Evolutionary conservation across 192 early-diverging fungal genomes (phyloP).

Genomic region (Chytriomyces confervae): DNA sequence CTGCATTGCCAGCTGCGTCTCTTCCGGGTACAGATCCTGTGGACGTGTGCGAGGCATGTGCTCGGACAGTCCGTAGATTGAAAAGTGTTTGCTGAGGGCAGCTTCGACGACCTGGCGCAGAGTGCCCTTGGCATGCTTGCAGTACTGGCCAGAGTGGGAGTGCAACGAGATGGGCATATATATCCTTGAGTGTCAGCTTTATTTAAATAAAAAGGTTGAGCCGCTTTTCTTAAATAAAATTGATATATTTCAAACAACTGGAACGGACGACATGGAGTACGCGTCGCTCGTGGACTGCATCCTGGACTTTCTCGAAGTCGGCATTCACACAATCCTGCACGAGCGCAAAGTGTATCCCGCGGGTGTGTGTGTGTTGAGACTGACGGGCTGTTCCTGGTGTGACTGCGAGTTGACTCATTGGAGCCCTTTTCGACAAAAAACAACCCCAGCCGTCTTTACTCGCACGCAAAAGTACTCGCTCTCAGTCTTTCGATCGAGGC

Average conservation of each 20-base stretch:
- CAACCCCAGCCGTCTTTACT: constrained; percentile 49
- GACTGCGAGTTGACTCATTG: too few relatives aligned
- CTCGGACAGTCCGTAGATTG: constrained; percentile 83
- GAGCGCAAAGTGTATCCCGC: constrained; percentile 49
- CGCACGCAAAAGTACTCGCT: constrained; percentile 39
- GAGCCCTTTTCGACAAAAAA: too few relatives aligned
- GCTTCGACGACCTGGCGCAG: constrained; percentile 80
- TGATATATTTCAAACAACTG: too few relatives aligned
- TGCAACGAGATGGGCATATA: constrained; percentile 85
- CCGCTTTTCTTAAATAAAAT: too few relatives aligned
- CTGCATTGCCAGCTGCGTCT: constrained; percentile 72
- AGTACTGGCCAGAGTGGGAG: constrained; percentile 96
- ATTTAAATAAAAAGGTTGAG: too few relatives aligned
- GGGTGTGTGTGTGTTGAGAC: too few relatives aligned
- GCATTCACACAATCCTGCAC: constrained; percentile 52
- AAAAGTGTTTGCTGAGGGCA: constrained; percentile 79
- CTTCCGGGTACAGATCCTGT: constrained; percentile 93
- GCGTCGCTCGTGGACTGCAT: constrained; percentile 33
- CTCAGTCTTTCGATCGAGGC: constrained; percentile 43
- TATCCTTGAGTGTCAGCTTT: not conserved
- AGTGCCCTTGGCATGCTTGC: constrained; percentile 84
- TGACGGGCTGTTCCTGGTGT: too few relatives aligned
- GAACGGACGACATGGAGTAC: constrained; percentile 11
- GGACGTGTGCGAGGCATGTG: constrained; percentile 83
- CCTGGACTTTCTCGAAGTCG: constrained; percentile 52